Base-by-base conservation (phyloP, 176 grass and related monocot species). In the Dactylis glomerata region DNA sequence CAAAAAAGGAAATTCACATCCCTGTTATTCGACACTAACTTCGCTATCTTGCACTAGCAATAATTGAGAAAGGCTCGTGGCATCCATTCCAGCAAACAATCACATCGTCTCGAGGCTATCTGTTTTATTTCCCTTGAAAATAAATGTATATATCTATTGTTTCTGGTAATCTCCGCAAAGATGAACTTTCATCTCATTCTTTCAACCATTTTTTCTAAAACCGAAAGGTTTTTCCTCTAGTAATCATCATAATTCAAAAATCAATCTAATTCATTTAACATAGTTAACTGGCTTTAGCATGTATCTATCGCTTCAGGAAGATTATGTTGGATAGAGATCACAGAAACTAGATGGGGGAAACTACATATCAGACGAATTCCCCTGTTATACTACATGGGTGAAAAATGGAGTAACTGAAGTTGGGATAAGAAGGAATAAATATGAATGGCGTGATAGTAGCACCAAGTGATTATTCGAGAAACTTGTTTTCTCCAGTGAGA, bases 391-490 rank as follows among this genome's bases (percentile, higher is more conserved):
- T 28, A 13, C 23, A 86, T 77, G 31, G 32, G 49, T 32, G 30
- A 77, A 31, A 76, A 82, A 69, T 62, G 70, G 30, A 31, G 45
- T 79, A 45, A 38, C 28, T 75, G 8, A 79, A 59, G 58, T 84
- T 75, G 5, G 58, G 89, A 91, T 87, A 91, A 76, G 84, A 90
- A 80, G 59, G 85, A 91, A 87, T 81, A 87, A 87, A 26, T 63
- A 84, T 81, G 75, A 75, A 61, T 49, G 56, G 14, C 10, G 64
- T 63, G 56, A 83, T 44, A 59, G 33, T 65, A 79, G n/a, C 75
- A 40, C 36, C 75, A 79, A 40, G 28, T 83, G 80, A 83, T 87
- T 90, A 90, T 90, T 87, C 80, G 33, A 75, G 76, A 82, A n/a
- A 45, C 30, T 73, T 80, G 14, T 73, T 56, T 58, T 34, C 26